These are phyloP conservation scores for Aspergillus texensis DNA, from an alignment of 2,329 filamentous ascomycete species.

Conservation along the genomic window DNA sequence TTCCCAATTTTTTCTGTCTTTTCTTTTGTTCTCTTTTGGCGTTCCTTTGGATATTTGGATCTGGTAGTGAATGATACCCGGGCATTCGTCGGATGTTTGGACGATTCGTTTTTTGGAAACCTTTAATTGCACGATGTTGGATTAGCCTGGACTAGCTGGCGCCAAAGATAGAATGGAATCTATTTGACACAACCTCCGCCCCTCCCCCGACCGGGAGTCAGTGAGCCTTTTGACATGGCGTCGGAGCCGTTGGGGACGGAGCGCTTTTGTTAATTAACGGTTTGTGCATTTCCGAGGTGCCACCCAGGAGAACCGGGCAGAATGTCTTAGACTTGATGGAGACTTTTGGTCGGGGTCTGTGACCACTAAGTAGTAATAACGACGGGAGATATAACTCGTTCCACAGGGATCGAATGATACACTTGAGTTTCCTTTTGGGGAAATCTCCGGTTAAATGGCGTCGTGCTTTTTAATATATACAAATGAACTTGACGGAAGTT, in stretches of 20 bases:
- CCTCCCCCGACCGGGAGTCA: constrained; percentile 2
- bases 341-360: background rate
- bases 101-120: background rate
- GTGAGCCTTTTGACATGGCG: background rate
- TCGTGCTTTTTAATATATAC: background rate
- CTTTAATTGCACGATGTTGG: background rate
- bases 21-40: background rate
- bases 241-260: background rate
- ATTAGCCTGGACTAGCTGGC: background rate
- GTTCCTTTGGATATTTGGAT: background rate
- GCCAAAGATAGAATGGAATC: constrained; percentile 1
- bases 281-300: background rate
- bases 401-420: background rate
- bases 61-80: constrained; percentile 1
- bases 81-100: constrained; percentile 12
- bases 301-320: background rate
- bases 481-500: background rate
- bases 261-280: background rate
- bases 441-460: background rate
- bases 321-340: background rate
- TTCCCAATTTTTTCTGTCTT: background rate
- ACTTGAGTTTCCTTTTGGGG: background rate
- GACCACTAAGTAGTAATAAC: background rate
- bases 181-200: constrained; percentile 1
- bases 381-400: background rate